Conservation (phyloP, 129 eudicot species). For the Silybum marianum region DNA sequence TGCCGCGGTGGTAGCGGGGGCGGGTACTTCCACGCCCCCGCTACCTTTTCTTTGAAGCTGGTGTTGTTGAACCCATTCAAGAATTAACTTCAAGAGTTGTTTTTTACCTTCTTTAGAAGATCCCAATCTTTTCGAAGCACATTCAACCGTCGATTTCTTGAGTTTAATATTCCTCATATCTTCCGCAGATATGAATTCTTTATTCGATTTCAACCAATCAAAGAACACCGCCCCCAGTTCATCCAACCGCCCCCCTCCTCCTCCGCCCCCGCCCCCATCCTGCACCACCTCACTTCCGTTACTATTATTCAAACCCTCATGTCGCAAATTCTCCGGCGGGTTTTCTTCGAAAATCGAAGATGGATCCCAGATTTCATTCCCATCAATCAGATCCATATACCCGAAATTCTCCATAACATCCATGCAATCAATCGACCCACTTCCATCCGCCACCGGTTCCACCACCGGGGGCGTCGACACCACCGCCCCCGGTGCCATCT, state of each 20-base stretch:
- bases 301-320: slow-evolving; percentile 9
- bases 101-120: slow-evolving; percentile 73
- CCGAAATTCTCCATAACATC: slow-evolving; percentile 78
- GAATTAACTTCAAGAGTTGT: slow-evolving; percentile 73
- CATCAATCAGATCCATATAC: slow-evolving; percentile 78
- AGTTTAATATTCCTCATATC: slow-evolving; percentile 87
- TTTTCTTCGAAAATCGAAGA: slow-evolving; percentile 58
- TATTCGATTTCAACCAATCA: slow-evolving; percentile 89
- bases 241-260: slow-evolving; percentile 34
- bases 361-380: slow-evolving; percentile 77
- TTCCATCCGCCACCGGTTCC: slow-evolving; percentile 19
- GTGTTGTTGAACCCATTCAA: slow-evolving; percentile 87
- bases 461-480: background rate
- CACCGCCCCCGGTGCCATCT: background rate
- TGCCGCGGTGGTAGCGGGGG: background rate
- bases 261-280: slow-evolving; percentile 20
- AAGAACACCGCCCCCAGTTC: slow-evolving; percentile 76
- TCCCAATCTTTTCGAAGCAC: slow-evolving; percentile 80
- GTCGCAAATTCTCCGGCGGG: slow-evolving; percentile 32
- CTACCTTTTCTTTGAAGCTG: slow-evolving; percentile 61
- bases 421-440: slow-evolving; percentile 61
- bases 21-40: slow-evolving; percentile 10
- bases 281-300: slow-evolving; percentile 36
- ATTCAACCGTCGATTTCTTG: slow-evolving; percentile 72
- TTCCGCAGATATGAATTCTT: slow-evolving; percentile 70